Base-by-base conservation (phyloP, 1,284 basidiomycete genomes). In the Marasmius oreades region DNA sequence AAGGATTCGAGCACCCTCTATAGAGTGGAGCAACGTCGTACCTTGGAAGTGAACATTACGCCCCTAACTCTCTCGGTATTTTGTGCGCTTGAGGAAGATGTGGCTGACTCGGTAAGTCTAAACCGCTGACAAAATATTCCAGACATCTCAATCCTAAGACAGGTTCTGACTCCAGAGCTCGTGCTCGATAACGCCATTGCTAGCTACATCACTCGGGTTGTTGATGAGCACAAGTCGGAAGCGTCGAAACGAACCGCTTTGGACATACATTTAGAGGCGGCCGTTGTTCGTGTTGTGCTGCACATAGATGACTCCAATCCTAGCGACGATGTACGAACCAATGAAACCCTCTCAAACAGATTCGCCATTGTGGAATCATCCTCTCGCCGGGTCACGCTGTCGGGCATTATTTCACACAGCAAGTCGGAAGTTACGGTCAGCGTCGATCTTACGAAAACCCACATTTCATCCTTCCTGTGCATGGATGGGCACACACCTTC, bases 161-260 rank as follows among this genome's bases (percentile, higher is more conserved):
- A 81, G 79, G 60, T 60, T 34, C 61, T 70, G 23, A 71, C 76
- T 36, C 72, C 78, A 16, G 81, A 82, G 59, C 66, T 81, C 23
- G 68, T 61, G 44, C 64, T 86, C 31, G 85, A 86, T 57, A 65
- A 65, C 14, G 63, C 82, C 52, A 66, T 83, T 63, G 67, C 69
- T 3, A 62, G 61, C 23, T 75, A 77, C 60, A 63, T 82, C 18
- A 64, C 64, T 44, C 61, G 59, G 37, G 66, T 76, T 56, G 57
- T 68, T 12, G 39, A 55, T 44, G 55, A 61, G 39, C 53, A 58
- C 14, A 59, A 59, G 42, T 53, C 56, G 1, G 43, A 43, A 39
- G 37, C 51, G n/a, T 1, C 58, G 61, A 23, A 66, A 18, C 37
- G 64, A 55, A 64, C 61, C 5, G 42, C 72, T 33, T 63, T 80